Evolutionary conservation across 306 rosid genomes (phyloP).

Genomic region (Trichosanthes truncata): DNA sequence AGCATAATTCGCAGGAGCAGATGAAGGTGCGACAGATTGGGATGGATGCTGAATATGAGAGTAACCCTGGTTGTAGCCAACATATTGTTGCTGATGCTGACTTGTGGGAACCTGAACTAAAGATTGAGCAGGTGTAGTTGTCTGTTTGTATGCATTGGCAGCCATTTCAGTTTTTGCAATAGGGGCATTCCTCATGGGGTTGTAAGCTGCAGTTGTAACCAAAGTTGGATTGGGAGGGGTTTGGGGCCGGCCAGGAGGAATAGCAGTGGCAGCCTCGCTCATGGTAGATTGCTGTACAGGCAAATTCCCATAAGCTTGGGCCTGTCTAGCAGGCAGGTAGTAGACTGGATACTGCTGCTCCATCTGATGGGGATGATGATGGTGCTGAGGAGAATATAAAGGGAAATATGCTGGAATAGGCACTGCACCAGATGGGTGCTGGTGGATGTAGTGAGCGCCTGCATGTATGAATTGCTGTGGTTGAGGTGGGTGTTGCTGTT

Average conservation of each 20-base stretch:
- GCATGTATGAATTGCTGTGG: conserved; percentile 48
- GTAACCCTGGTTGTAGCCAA: conserved; percentile 30
- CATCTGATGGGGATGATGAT: conserved; percentile 44
- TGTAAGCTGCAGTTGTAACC: conserved; percentile 41
- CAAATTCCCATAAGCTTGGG: conserved; percentile 53
- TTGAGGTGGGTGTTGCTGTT: conserved; percentile 34
- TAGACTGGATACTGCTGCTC: conserved; percentile 72
- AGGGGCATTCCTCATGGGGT: conserved; percentile 50
- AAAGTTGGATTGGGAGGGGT: conserved; percentile 43
- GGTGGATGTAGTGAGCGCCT: conserved; percentile 72
- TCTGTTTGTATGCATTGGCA: conserved; percentile 53
- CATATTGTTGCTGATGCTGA: conserved; percentile 77
- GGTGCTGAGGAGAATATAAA: conserved; percentile 81
- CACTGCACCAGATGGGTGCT: conserved; percentile 38
- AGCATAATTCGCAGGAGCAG: conserved; percentile 43
- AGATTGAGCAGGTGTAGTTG: conserved; percentile 40
- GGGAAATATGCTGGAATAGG: conserved; percentile 62
- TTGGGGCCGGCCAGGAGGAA: conserved; percentile 50
- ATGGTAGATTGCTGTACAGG: conserved; percentile 56
- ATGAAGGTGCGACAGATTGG: conserved; percentile 51
- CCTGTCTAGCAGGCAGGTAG: conserved; percentile 67
- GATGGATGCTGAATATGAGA: conserved; percentile 81
- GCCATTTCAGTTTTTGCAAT: conserved; percentile 58
- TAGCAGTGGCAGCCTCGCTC: conserved; percentile 37
- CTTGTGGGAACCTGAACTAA: conserved; percentile 63